phyloP scores from a whole-genome alignment of 306 rosid genomes.

The Castanea sativa region DNA sequence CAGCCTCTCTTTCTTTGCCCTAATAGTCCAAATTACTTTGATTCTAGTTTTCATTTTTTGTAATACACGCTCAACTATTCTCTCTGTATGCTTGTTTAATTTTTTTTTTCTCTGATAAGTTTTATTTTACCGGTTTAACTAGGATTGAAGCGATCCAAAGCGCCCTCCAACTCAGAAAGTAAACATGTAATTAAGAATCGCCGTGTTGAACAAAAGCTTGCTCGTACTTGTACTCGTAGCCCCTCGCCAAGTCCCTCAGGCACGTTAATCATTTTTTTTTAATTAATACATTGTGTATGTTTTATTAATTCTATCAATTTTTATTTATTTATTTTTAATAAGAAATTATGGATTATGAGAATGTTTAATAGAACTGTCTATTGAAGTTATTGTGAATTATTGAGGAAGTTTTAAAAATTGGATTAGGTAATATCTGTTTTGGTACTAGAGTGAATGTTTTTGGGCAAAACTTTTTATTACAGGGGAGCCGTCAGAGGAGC shows the following conservation, averaged over 20 bases:
- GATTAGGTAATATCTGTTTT: not conserved
- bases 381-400: not conserved
- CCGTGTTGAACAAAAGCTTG: conserved; percentile 12
- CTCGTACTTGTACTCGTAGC: not conserved
- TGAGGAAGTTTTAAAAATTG: not conserved
- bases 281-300: not conserved
- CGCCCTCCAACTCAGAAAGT: conserved; percentile 1
- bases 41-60: too few species aligned
- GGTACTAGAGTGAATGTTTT: not conserved
- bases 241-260: conserved; percentile 31
- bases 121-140: not conserved
- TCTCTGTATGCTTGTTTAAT: not conserved
- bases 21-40: too few species aligned
- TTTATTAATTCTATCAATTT: not conserved
- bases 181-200: conserved; percentile 13
- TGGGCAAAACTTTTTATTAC: not conserved
- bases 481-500: conserved; percentile 19
- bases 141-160: conserved; percentile 29
- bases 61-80: too few species aligned
- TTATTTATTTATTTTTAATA: not conserved
- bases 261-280: not conserved
- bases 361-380: not conserved
- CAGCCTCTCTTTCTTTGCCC: too few species aligned
- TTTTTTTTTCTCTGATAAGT: not conserved
- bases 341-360: not conserved